A percentile compares a stretch with the other conserved stretches of the same genome.
These are phyloP conservation scores for Coemansia pectinata DNA, from an alignment of 192 early-diverging fungal species.

Conservation along the genomic window DNA sequence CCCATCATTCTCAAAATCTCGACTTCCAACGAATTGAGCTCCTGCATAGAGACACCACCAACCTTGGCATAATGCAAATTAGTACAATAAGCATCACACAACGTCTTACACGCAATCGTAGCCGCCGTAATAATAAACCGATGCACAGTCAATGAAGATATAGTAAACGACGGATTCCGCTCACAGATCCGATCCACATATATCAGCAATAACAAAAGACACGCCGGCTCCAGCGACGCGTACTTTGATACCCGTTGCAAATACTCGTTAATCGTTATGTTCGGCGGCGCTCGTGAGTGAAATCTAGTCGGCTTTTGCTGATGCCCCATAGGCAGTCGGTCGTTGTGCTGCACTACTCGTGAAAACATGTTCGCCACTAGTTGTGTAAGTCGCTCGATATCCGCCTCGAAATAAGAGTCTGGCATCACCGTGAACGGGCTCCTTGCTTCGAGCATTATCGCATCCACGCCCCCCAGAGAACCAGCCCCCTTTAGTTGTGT, in stretches of 20 bases:
- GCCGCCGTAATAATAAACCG: slow-evolving; percentile 91
- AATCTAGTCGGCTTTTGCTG: slow-evolving; percentile 82
- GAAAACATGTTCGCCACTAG: slow-evolving; percentile 53
- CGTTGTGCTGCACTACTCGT: slow-evolving; percentile 65
- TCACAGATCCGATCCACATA: slow-evolving; percentile 93
- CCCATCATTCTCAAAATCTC: slow-evolving; percentile 88
- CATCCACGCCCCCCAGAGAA: not conserved
- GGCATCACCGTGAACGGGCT: slow-evolving; percentile 33
- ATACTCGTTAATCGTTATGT: slow-evolving; percentile 87
- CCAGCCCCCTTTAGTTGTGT: not conserved
- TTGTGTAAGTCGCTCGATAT: slow-evolving; percentile 44
- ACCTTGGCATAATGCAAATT: slow-evolving; percentile 96
- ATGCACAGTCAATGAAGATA: slow-evolving; percentile 91
- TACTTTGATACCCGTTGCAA: slow-evolving; percentile 89
- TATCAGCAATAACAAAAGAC: slow-evolving; percentile 84
- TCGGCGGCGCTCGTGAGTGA: slow-evolving; percentile 89
- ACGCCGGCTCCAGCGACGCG: slow-evolving; percentile 85
- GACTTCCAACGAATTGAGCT: slow-evolving; percentile 91
- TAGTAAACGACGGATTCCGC: slow-evolving; percentile 74
- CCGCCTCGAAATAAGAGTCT: slow-evolving; percentile 38
- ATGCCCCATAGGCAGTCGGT: slow-evolving; percentile 55
- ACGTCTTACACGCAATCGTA: slow-evolving; percentile 80
- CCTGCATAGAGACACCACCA: slow-evolving; percentile 89
- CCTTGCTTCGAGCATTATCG: slow-evolving; percentile 5
- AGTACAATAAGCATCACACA: slow-evolving; percentile 94